Percentiles rank a stretch among this genome's conserved stretches.
Evolutionary conservation across 495 filamentous ascomycete species (phyloP).

Genomic region (Umbilicaria muhlenbergii): DNA sequence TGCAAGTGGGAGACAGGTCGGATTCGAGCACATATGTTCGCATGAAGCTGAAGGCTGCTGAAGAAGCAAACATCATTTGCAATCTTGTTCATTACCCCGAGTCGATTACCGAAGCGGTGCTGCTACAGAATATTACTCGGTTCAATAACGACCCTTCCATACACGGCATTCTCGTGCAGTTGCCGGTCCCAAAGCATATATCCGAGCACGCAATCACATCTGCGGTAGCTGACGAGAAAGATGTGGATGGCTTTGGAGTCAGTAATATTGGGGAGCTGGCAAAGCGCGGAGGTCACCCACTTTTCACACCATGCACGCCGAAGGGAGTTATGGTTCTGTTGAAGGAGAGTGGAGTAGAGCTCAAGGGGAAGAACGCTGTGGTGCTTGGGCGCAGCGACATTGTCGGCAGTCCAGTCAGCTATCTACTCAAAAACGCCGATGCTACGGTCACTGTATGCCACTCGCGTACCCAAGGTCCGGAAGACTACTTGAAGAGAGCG

Average conservation of each 20-base stretch:
- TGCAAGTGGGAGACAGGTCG: slow-evolving; percentile 84
- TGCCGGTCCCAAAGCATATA: slow-evolving; percentile 77
- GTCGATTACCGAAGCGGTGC: slow-evolving; percentile 65
- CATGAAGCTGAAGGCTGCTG: slow-evolving; percentile 96
- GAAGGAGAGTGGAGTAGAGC: slow-evolving; percentile 64
- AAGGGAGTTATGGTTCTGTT: slow-evolving; percentile 93
- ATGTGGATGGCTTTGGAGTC: slow-evolving; percentile 94
- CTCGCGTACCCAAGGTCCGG: slow-evolving; percentile 62
- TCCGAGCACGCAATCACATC: slow-evolving; percentile 83
- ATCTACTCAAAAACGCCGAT: slow-evolving; percentile 84
- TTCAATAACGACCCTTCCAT: slow-evolving; percentile 80
- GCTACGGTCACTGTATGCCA: slow-evolving; percentile 96
- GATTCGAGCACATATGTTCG: slow-evolving; percentile 98
- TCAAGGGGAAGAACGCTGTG: slow-evolving; percentile 82
- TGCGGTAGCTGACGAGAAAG: slow-evolving; percentile 80
- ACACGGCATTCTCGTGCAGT: slow-evolving; percentile 86
- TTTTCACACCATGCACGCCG: slow-evolving; percentile 88
- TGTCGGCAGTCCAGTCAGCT: slow-evolving; percentile 91
- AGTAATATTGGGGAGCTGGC: slow-evolving; percentile 90
- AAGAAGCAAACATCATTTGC: slow-evolving; percentile 86
- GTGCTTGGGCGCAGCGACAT: slow-evolving; percentile 94
- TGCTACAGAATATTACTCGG: slow-evolving; percentile 61
- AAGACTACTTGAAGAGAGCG: slow-evolving; percentile 60
- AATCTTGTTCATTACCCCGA: slow-evolving; percentile 71
- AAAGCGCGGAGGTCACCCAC: slow-evolving; percentile 75